A percentile compares a stretch with the other conserved stretches of the same genome.
Conservation (phyloP, 164 flowering plant species). For the Platanus orientalis region DNA sequence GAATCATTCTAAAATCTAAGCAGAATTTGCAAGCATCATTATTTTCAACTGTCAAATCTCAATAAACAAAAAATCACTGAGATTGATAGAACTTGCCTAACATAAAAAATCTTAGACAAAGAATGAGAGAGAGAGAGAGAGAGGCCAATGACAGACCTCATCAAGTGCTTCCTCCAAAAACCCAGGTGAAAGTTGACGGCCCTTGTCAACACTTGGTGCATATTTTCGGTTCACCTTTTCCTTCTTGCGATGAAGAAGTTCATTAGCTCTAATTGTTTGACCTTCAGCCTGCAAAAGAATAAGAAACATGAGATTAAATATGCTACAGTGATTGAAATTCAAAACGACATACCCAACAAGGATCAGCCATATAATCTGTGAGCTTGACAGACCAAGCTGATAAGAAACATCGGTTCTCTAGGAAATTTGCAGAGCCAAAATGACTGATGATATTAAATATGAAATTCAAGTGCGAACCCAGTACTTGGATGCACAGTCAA, state of each 20-base stretch:
- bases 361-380: neutral
- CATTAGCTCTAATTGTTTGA: slow-evolving; percentile 84
- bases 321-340: neutral
- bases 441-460: no score
- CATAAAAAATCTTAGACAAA: no score
- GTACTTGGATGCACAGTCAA: neutral
- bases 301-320: neutral
- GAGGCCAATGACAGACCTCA: slow-evolving; percentile 46
- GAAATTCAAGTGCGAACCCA: neutral
- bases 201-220: slow-evolving; percentile 57
- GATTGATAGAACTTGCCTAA: neutral
- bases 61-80: slow-evolving; percentile 3
- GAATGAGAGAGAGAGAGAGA: neutral
- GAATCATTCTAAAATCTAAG: neutral
- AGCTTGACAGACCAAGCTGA: neutral
- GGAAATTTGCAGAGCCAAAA: neutral
- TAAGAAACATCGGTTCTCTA: neutral
- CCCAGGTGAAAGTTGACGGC: slow-evolving; percentile 96
- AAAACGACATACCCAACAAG: neutral
- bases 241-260: slow-evolving; percentile 67
- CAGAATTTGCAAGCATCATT: neutral
- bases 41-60: neutral
- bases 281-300: slow-evolving; percentile 61
- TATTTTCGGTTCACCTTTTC: slow-evolving; percentile 87
- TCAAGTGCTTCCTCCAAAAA: slow-evolving; percentile 94